A percentile compares a stretch with the other conserved stretches of the same genome.
phyloP scores from a whole-genome alignment of 495 filamentous ascomycete genomes.

The Tuber brumale region DNA sequence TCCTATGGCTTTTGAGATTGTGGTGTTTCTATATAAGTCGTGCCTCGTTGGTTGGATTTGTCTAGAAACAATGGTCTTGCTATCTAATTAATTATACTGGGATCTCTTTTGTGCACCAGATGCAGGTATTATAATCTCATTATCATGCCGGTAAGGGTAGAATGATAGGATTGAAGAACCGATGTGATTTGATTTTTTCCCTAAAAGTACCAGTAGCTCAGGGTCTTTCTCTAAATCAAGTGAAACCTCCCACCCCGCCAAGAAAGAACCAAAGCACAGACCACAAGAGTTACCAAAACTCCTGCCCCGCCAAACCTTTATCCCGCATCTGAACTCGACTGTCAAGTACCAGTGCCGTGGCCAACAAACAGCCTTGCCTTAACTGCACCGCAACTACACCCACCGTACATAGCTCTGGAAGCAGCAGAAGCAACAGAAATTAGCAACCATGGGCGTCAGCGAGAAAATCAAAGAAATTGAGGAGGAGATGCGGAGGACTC shows the following conservation, averaged over 20 bases:
- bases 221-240: neutral
- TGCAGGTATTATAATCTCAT: neutral
- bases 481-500: slow-evolving; percentile 98
- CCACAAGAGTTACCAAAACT: neutral
- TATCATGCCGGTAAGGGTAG: neutral
- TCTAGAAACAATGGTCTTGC: neutral
- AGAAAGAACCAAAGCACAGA: neutral
- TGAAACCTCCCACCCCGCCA: neutral
- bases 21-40: neutral
- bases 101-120: neutral
- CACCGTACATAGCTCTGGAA: neutral
- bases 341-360: neutral
- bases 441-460: slow-evolving; percentile 88
- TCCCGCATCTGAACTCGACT: neutral
- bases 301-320: neutral
- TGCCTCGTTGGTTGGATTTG: neutral
- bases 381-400: neutral
- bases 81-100: slow-evolving; percentile 3
- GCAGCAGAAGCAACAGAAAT: slow-evolving; percentile 11
- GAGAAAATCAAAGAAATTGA: slow-evolving; percentile 99
- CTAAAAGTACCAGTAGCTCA: too few species aligned
- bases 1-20: neutral
- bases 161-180: neutral
- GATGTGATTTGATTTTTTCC: neutral
- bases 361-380: neutral